Base-by-base conservation (phyloP, 768 basidiomycete genomes). In the Serendipita sp. region DNA sequence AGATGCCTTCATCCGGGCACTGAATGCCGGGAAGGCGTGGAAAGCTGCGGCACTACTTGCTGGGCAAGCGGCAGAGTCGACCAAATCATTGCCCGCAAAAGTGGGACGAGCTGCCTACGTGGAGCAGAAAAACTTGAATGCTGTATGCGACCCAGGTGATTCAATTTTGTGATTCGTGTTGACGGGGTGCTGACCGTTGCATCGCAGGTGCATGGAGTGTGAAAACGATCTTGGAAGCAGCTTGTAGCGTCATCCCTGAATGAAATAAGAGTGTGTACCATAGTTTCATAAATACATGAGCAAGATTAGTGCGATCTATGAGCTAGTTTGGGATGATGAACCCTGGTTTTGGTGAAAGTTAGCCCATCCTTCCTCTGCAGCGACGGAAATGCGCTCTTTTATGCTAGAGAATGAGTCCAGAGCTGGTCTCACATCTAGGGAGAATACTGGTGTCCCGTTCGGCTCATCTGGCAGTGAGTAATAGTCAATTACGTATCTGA, bases 401-500 rank as follows among this genome's bases (percentile, higher is more conserved):
- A 92, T 69, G 70, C 90, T 91, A 23, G 79, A 80, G 36, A 91
- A 77, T 69, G 80, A 88, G 74, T 98, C 96, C 63, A 99, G 74
- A 0, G 96, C 96, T 0, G 96, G 95, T 15, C 95, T 84, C 8
- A 98, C 95, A 72, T 99, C 96, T 31, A 99, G 80, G 5, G 86
- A 86, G 75, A 98, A 98, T 3, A 94, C 93, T 16, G 96, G 96
- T 50, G 88, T 88, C 5, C 95, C 95, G 68, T 96, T 88, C 5
- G 83, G 79, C 64, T 94, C 86, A 2, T 88, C 83, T 1, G 94
- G 91, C 0, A 91, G 92, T 53, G 90, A 88, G 74, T 98, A 98
- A 75, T 99, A 99, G 77, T 99, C 96, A 69, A 99, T 98, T 53
- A 99, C 88, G 74, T 99, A 95, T 71, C 91, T 87, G 62, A 91